Evolutionary conservation across 495 filamentous ascomycete species (phyloP), one percentile per base, ranked within the genome.

Genomic region (Lasiosphaeriaceae sp.): DNA sequence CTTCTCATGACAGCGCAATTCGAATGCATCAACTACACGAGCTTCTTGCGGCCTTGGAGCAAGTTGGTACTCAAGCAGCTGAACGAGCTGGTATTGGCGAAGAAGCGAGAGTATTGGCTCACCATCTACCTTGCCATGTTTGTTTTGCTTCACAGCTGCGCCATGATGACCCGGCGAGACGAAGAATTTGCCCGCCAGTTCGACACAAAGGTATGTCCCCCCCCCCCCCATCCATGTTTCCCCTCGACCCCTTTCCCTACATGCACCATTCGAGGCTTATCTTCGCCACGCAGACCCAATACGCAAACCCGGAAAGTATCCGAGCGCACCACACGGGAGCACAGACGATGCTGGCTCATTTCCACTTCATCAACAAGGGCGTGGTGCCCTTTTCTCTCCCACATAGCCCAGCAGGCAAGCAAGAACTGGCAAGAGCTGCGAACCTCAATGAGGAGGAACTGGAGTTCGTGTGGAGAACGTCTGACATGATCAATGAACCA

Each of bases 281-380:
- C 2, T 9, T 12, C 17, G 3, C 2, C 1, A 4, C 5, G 9
- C 34, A 66, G 60, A 34, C 20, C 4, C 19, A 46, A 12, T 68
- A 65, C 29, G 62, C 57, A 37, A 65, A 66, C 29, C 62, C 60
- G 16, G 57, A 49, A 31, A 61, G 54, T 55, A 65, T 68, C 35
- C 41, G 29, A 7, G 57, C 57, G 11, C 62, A 65, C 41, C 65
- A 68, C 26, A 52, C 29, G 24, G 74, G 75, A 5, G 74, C 74
- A 7, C 74, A 77, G 49, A 74, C 74, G 21, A 67, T 77, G 35
- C 62, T 78, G 0, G 64, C 71, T 1, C 69, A 77, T 53, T 78
- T 73, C 47, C 75, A 78, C 60, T 72, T 71, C 47, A 67, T 69
- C 53, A 77, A 71, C 58, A 75, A 76, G 46, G 74, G 66, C 19